phyloP scores from a whole-genome alignment of 768 basidiomycete species.

The Mrakia frigida region DNA sequence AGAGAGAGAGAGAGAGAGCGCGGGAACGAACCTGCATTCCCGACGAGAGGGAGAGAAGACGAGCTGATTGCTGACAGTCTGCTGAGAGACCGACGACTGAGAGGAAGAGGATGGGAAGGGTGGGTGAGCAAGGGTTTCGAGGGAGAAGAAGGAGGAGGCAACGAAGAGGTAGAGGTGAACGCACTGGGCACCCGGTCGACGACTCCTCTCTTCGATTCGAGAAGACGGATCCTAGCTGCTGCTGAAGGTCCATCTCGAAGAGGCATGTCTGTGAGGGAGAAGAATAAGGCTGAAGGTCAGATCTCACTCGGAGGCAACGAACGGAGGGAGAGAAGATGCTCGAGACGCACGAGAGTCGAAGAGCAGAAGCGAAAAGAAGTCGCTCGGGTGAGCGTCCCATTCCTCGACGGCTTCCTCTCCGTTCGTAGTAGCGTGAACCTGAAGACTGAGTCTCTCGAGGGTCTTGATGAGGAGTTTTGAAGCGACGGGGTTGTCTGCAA shows the following conservation, averaged over 20 bases:
- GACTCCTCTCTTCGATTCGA: slow-evolving; percentile 15
- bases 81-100: slow-evolving; percentile 6
- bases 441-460: slow-evolving; percentile 12
- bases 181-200: background rate
- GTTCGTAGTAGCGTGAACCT: slow-evolving; percentile 1
- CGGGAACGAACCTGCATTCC: slow-evolving; percentile 56
- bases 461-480: slow-evolving; percentile 5
- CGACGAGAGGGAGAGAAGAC: slow-evolving; percentile 66
- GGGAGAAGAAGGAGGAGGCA: too few species aligned
- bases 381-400: background rate
- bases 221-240: slow-evolving; percentile 11
- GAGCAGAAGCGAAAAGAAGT: slow-evolving; percentile 11
- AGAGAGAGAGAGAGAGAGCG: background rate
- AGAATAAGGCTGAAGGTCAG: background rate
- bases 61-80: slow-evolving; percentile 43
- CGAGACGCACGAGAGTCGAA: background rate
- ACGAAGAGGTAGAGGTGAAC: too few species aligned
- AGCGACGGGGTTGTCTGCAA: slow-evolving; percentile 22
- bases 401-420: slow-evolving; percentile 20
- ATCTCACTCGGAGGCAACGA: too few species aligned
- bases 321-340: background rate
- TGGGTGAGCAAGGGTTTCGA: background rate
- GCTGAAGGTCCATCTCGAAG: slow-evolving; percentile 22
- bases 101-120: background rate
- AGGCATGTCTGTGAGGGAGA: background rate